These are phyloP conservation scores for Fraxinus velutina DNA, from an alignment of 305 asterid genomes.

Conservation along the genomic window DNA sequence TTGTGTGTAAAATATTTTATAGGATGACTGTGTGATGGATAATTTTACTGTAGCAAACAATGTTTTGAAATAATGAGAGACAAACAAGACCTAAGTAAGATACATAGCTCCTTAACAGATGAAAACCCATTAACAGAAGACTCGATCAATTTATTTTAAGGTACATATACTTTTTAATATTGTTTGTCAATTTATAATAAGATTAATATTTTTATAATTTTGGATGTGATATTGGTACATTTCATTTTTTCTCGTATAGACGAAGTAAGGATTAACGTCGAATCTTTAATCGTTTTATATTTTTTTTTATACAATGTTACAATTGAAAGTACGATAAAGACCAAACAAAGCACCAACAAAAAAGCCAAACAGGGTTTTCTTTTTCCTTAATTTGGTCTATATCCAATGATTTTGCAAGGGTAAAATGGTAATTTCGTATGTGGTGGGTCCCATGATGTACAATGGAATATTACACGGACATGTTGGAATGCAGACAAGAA, in stretches of 20 bases:
- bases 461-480: constrained; percentile 11
- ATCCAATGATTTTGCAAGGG: constrained; percentile 14
- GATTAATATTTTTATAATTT: too few relatives aligned
- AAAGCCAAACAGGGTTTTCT: neutral
- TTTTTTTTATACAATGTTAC: too few relatives aligned
- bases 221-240: too few relatives aligned
- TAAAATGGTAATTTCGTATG: constrained; percentile 10
- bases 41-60: too few relatives aligned
- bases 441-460: neutral
- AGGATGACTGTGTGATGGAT: too few relatives aligned
- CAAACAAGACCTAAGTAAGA: neutral
- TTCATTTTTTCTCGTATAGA: neutral
- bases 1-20: too few relatives aligned
- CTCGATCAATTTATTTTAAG: neutral
- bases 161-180: neutral
- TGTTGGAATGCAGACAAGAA: constrained; percentile 20
- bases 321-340: neutral
- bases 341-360: neutral
- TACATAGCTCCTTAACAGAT: neutral
- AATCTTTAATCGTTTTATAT: neutral
- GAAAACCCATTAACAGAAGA: neutral
- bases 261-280: neutral
- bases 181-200: neutral
- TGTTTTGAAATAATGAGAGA: too few relatives aligned
- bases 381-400: neutral